These are phyloP conservation scores for Ambrosia trifida DNA, from an alignment of 129 eudicot species.

Conservation along the genomic window DNA sequence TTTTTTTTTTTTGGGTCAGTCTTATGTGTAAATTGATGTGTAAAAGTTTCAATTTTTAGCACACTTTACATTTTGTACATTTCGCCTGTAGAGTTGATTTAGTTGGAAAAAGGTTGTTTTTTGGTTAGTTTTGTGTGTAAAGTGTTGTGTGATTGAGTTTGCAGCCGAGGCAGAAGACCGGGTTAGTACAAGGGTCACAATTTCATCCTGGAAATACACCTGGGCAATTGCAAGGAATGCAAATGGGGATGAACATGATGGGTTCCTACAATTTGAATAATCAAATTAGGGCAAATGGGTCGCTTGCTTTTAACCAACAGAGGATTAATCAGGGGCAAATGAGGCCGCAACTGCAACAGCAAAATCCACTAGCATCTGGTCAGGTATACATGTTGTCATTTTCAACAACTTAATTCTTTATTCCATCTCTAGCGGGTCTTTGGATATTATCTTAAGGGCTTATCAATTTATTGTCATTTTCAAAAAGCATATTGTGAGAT, in stretches of 20 bases:
- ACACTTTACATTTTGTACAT: background rate
- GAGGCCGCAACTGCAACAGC: conserved; percentile 78
- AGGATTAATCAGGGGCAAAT: conserved; percentile 64
- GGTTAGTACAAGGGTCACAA: conserved; percentile 74
- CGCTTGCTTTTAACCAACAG: conserved; percentile 68
- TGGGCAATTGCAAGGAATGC: conserved; percentile 85
- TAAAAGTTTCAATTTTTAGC: background rate
- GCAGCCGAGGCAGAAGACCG: conserved; percentile 89
- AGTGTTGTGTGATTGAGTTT: conserved; percentile 24
- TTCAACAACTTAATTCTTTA: conserved; percentile 3
- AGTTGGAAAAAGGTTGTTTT: background rate
- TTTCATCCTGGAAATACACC: conserved; percentile 73
- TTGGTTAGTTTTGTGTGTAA: background rate
- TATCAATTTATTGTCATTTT: background rate
- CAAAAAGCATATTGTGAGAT: background rate
- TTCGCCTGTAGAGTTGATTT: background rate
- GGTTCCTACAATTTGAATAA: conserved; percentile 52
- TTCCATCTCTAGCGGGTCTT: background rate
- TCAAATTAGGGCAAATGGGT: conserved; percentile 72
- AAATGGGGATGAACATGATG: conserved; percentile 79
- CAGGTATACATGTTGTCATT: conserved; percentile 54
- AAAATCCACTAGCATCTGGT: conserved; percentile 58
- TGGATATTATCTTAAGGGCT: background rate
- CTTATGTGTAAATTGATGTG: background rate
- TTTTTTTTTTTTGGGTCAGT: background rate